phyloP scores from a whole-genome alignment of 2,329 filamentous ascomycete species.

The Akanthomyces muscarius region DNA sequence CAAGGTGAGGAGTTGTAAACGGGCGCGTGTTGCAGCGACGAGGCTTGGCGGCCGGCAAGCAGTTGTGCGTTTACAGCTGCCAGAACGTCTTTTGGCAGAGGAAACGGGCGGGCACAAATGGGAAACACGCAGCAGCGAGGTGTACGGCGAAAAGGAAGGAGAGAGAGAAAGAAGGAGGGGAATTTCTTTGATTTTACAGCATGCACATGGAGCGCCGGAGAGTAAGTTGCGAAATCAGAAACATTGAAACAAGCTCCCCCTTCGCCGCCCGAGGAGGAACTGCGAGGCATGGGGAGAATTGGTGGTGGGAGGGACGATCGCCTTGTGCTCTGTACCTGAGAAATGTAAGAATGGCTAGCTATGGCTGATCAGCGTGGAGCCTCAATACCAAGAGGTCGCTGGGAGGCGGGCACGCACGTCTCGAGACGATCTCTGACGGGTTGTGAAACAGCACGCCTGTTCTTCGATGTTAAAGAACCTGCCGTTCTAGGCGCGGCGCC shows the following conservation, averaged over 20 bases:
- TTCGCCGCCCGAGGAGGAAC: too few species aligned
- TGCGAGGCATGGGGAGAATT: too few species aligned
- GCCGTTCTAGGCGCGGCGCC: too few species aligned
- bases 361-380: conserved; percentile 1
- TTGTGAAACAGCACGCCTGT: background rate
- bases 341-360: background rate
- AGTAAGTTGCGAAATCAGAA: background rate
- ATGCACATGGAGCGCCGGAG: background rate
- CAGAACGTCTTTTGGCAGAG: background rate
- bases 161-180: background rate
- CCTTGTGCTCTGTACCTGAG: background rate
- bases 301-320: background rate
- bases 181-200: background rate
- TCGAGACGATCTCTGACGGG: conserved; percentile 2
- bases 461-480: too few species aligned
- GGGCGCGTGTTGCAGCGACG: conserved; percentile 1
- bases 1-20: conserved; percentile 3
- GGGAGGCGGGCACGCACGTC: background rate
- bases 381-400: background rate
- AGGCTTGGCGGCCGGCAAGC: conserved; percentile 4
- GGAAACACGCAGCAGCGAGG: background rate
- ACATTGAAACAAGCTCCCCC: background rate
- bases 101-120: background rate
- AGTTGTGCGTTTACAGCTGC: conserved; percentile 8
- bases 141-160: background rate